Conservation (phyloP, 306 rosid genomes). For the Casuarina cunninghamiana region DNA sequence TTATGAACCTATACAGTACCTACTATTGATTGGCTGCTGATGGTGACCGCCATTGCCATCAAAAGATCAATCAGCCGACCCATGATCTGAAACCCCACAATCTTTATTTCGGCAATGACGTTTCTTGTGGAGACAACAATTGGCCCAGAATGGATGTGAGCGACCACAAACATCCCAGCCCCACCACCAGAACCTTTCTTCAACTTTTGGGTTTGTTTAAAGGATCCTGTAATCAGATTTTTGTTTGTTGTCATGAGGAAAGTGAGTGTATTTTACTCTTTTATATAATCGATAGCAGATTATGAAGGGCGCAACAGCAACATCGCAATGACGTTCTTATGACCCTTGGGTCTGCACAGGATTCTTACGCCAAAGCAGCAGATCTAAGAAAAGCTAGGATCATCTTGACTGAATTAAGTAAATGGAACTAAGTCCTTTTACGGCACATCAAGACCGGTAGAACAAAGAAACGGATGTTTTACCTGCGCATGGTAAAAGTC, state of each 20-base stretch:
- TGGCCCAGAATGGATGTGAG: not conserved
- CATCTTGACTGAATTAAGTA: not conserved
- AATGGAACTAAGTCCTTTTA: not conserved
- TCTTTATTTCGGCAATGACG: not conserved
- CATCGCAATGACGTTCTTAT: no score
- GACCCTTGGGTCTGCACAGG: no score
- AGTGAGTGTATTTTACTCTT: conserved; percentile 35
- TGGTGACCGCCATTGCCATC: conserved; percentile 5
- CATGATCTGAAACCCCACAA: conserved; percentile 18
- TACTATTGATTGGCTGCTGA: not conserved
- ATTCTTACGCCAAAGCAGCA: no score
- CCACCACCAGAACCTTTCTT: conserved; percentile 29
- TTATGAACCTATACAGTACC: not conserved
- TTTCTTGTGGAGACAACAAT: not conserved
- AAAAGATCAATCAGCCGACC: not conserved
- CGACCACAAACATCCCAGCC: conserved; percentile 4
- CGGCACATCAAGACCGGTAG: not conserved
- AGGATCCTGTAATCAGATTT: conserved; percentile 37
- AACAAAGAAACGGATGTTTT: not conserved
- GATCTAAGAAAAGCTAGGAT: not conserved
- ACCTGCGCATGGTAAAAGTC: not conserved
- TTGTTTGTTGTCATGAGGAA: conserved; percentile 33
- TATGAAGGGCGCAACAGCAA: not conserved
- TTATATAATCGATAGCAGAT: conserved; percentile 6
- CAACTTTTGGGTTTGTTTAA: conserved; percentile 32